Evolutionary conservation across 2,329 filamentous ascomycete species (phyloP), one percentile per base, ranked within the genome.

Genomic region (Tolypocladium tundrense): DNA sequence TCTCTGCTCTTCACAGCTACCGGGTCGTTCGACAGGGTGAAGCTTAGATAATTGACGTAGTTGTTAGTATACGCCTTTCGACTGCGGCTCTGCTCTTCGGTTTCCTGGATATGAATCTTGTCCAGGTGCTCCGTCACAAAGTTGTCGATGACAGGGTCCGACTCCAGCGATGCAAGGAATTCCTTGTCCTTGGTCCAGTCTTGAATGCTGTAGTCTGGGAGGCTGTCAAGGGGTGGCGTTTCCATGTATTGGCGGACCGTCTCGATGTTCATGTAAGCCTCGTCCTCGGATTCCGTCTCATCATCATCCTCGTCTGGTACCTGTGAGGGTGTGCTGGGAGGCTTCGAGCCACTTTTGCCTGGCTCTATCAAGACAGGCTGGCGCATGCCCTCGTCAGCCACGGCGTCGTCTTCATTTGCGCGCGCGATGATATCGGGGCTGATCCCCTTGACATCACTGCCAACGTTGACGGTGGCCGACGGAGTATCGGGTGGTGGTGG

Each of bases 21-120:
- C 2, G 80, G 79, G 53, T 84, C 81, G 59, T 77, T 75, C 1
- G 82, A 84, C 60, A 76, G 69, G 9, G 82, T 84, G 59, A 82
- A 85, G 10, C 78, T 71, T 4, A 84, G 72, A 60, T 85, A 85
- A 1, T 67, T 66, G 42, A 75, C 69, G 60, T 84, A 85, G 10
- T 76, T 79, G 1, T 69, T 69, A 0, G 72, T 68, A 60, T 84
- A 84, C 2, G 68, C 61, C 43, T 73, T 67, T 54, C 72, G 75
- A 41, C 69, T 66, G 8, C 69, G 66, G 0, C 70, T 67, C 60
- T 82, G 77, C 40, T 76, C 72, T 0, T 65, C 63, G 2, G 65
- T 60, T 35, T 73, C 71, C 14, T 72, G 66, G 3, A 71, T 62
- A 24, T 73, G 68, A 21, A 79, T 69, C 4, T 77, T 73, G 33